Evolutionary conservation across 305 asterid genomes (phyloP).

Genomic region (Nicotiana rustica): DNA sequence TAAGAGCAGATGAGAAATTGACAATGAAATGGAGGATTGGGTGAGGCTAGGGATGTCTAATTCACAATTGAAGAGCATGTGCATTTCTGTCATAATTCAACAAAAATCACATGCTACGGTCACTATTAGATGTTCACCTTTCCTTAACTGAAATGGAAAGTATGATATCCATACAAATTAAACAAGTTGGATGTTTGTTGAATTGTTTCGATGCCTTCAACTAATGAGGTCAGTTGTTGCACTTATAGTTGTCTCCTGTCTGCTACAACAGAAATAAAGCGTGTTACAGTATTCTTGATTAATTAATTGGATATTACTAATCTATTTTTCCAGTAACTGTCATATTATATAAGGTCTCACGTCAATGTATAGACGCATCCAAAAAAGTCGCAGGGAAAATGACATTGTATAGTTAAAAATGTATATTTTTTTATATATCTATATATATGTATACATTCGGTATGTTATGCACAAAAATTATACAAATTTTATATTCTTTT

Average conservation of each 20-base stretch:
- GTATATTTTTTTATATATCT: no score
- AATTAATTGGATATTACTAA: no score
- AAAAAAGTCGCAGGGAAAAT: no score
- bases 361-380: no score
- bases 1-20: not conserved
- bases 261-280: not conserved
- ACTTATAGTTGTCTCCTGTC: not conserved
- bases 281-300: no score
- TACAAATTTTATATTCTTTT: no score
- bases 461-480: no score
- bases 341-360: no score
- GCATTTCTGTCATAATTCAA: constrained; percentile 42
- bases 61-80: constrained; percentile 43
- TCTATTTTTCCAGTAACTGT: no score
- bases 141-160: constrained; percentile 31
- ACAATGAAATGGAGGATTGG: constrained; percentile 14
- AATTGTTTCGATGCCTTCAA: not conserved
- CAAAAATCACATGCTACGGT: constrained; percentile 29
- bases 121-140: constrained; percentile 38
- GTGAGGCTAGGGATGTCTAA: constrained; percentile 2
- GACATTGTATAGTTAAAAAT: no score
- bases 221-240: not conserved
- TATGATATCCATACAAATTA: constrained; percentile 5
- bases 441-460: no score
- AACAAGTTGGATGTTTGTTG: constrained; percentile 3